Evolutionary conservation across 495 filamentous ascomycete genomes (phyloP).

Genomic region (Halenospora varia): DNA sequence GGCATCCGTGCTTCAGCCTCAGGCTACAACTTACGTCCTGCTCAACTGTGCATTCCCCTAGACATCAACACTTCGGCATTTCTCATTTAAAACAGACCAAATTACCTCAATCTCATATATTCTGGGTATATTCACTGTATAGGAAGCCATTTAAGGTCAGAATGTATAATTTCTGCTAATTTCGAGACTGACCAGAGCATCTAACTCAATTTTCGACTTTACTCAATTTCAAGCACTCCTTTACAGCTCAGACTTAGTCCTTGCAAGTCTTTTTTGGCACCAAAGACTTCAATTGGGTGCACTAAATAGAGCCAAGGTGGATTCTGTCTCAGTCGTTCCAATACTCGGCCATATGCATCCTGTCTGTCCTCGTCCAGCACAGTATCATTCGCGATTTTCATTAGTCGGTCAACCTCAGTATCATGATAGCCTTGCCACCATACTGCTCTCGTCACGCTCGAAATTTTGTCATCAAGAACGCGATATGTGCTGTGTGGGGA

Average conservation of each 20-base stretch:
- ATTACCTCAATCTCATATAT: no score
- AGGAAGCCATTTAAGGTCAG: no score
- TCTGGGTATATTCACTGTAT: no score
- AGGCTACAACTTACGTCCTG: no score
- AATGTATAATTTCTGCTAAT: no score
- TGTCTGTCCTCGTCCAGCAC: not conserved
- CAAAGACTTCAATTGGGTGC: not conserved
- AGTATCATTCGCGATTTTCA: not conserved
- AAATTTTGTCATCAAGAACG: not conserved
- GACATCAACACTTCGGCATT: no score
- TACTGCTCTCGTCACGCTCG: not conserved
- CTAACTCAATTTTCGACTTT: no score
- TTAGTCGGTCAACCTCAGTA: not conserved
- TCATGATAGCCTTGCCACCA: not conserved
- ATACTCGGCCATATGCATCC: not conserved
- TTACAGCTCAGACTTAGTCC: not conserved
- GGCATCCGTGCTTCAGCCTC: no score
- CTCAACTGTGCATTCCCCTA: no score
- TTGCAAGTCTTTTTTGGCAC: not conserved
- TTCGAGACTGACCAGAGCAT: no score
- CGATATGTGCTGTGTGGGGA: not conserved
- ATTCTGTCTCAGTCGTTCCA: not conserved
- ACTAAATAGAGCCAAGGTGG: not conserved
- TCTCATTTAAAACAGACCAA: no score
- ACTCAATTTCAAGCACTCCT: not conserved